Base-by-base conservation (phyloP, 129 eudicot genomes). In the Solidago caesia region DNA sequence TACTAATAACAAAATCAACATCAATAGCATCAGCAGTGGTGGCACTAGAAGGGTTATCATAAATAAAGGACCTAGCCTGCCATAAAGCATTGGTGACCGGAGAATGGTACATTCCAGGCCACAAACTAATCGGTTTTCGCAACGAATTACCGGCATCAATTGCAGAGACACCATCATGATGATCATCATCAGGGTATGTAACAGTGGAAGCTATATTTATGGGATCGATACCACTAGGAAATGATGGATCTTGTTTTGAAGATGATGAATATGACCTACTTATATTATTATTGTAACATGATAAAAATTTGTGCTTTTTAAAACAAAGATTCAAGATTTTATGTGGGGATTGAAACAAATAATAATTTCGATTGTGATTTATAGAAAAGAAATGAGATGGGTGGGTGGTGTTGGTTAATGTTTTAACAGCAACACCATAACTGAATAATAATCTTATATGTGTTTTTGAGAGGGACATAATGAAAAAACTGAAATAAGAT, bases 101-200 rank as follows among this genome's bases (percentile, higher is more conserved):
- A 2, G 98, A 94, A 82, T 94, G 96, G 76, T 90, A 94, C 91
- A 87, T 89, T 48, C 98, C 98, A 0, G 98, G 98, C 98, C 98
- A 94, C 41, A 94, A 70, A 72, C 96, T 86, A 21, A 88, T 67
- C 7, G 98, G 97, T 71, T 94, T 94, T 13, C 97, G 84, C 16
- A 83, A 83, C 0, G 97, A 94, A 56, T 79, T 78, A 4, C 96
- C 87, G 4, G 97, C 98, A 73, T 94, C 97, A 68, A 94, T 88
- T 5, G 89, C 79, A 6, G 59, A 55, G 0, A 58, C 64, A 21
- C 85, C 81, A 59, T 67, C 85, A 8, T 69, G 67, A 46, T 21
- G 21, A 21, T 21, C 0, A 21, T 21, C 21, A 21, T 44, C 8
- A 0, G 86, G 88, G 11, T 82, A 60, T 41, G 62, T 75, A 0